These are phyloP conservation scores for Dujonia santamariae DNA, from an alignment of 1,139 yeast genomes.

Conservation along the genomic window DNA sequence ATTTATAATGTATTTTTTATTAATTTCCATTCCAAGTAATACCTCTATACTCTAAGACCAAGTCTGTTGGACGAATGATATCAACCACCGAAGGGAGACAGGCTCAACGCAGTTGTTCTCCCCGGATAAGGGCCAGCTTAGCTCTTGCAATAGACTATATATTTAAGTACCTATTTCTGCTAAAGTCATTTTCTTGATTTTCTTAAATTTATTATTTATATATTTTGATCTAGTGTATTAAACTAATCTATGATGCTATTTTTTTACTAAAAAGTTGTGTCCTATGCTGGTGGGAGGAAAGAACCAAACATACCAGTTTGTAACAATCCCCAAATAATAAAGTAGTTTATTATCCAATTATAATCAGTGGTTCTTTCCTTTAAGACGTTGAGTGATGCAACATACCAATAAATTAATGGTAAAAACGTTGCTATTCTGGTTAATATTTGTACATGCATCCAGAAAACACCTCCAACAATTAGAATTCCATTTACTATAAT, in stretches of 20 bases:
- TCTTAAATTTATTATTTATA: neutral
- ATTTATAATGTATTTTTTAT: neutral
- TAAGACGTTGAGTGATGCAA: constrained; percentile 37
- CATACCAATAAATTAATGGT: constrained; percentile 74
- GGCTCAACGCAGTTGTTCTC: too few species aligned
- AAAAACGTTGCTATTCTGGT: constrained; percentile 75
- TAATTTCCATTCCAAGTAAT: too few species aligned
- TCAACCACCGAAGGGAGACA: too few species aligned
- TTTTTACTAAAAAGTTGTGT: too few species aligned
- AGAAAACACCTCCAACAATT: constrained; percentile 49
- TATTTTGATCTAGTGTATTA: too few species aligned
- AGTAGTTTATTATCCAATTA: constrained; percentile 34
- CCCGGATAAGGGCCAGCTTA: too few species aligned
- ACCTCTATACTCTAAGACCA: too few species aligned
- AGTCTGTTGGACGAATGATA: too few species aligned
- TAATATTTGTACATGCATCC: constrained; percentile 85
- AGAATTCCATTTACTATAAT: constrained; percentile 39
- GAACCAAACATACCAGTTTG: constrained; percentile 63
- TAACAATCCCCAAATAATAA: constrained; percentile 52
- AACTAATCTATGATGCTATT: neutral
- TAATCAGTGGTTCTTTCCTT: constrained; percentile 10
- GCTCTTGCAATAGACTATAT: too few species aligned
- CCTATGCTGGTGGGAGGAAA: constrained; percentile 75
- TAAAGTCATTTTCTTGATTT: neutral
- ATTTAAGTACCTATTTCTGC: too few species aligned